A percentile compares a stretch with the other conserved stretches of the same genome.
These are phyloP conservation scores for Zoysia pacifica DNA, from an alignment of 176 grass and related monocot genomes.

Conservation along the genomic window DNA sequence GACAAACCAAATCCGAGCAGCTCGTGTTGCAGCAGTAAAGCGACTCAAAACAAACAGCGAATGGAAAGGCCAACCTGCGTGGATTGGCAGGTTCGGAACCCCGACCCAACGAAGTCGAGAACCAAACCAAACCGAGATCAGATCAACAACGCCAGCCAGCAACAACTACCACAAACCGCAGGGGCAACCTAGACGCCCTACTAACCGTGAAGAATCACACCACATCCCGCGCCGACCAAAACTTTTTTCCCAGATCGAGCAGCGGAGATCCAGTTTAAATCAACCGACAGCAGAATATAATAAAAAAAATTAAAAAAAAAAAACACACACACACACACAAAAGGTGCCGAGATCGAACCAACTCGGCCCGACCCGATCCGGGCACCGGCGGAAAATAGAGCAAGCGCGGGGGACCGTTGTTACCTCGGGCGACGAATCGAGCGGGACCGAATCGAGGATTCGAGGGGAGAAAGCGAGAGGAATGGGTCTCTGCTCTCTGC, in stretches of 20 bases:
- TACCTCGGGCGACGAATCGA: neutral
- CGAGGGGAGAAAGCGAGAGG: constrained; percentile 50
- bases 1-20: constrained; percentile 5
- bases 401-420: neutral
- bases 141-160: constrained; percentile 22
- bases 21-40: neutral
- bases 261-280: constrained; percentile 5
- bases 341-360: neutral
- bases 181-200: neutral
- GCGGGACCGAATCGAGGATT: neutral
- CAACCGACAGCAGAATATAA: too few relatives aligned
- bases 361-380: neutral
- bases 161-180: too few relatives aligned
- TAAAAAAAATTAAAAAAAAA: too few relatives aligned
- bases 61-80: neutral
- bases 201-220: neutral
- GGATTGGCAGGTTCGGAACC: neutral
- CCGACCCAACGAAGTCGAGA: neutral
- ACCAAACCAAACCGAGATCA: constrained; percentile 19
- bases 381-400: constrained; percentile 10
- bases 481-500: constrained; percentile 15
- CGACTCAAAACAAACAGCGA: neutral
- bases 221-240: neutral
- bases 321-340: neutral
- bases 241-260: neutral